Evolutionary conservation across 176 grass and related monocot species (phyloP), one percentile per base, ranked within the genome.

Genomic region (Musa acuminata): DNA sequence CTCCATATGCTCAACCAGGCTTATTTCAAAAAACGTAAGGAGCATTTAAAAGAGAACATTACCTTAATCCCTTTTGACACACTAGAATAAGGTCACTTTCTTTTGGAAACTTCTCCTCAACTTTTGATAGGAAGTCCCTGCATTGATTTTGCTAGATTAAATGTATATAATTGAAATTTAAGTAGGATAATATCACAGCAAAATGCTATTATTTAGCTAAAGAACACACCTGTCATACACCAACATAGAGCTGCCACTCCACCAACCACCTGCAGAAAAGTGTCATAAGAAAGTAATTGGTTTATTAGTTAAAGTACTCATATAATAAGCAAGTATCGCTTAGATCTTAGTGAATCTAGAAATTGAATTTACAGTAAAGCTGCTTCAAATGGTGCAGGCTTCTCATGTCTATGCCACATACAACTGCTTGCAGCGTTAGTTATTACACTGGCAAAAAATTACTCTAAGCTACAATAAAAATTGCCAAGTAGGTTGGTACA

Each of bases 31-130:
- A 60, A 62, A 13, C 55, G 59, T 25, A 67, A 25, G 6, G 74
- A 7, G 10, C 24, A 78, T 43, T 6, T n/a, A 83, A 55, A 62
- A 6, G 49, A 81, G 83, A 20, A 5, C 62, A 73, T 67, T 80
- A 98, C 95, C 90, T 98, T 71, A 98, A 78, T 64, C 90, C 95
- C 71, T 98, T 98, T 81, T 98, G 95, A 71, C 95, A 98, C 53
- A 90, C 88, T 27, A 94, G n/a, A 79, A 98, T 87, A 55, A 94
- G 74, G 64, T 91, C 90, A 65, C 84, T 81, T 82, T 89, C 90
- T 91, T 93, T 98, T 25, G 95, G 70, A 50, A 98, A 94, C 59
- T 94, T 93, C 90, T 93, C 95, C 78, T 80, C 78, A 72, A 89
- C 80, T 69, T 98, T 92, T 1, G 77, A 83, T 72, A 93, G 75